Conservation (phyloP, 495 filamentous ascomycete species). For the Pyronema domesticum region DNA sequence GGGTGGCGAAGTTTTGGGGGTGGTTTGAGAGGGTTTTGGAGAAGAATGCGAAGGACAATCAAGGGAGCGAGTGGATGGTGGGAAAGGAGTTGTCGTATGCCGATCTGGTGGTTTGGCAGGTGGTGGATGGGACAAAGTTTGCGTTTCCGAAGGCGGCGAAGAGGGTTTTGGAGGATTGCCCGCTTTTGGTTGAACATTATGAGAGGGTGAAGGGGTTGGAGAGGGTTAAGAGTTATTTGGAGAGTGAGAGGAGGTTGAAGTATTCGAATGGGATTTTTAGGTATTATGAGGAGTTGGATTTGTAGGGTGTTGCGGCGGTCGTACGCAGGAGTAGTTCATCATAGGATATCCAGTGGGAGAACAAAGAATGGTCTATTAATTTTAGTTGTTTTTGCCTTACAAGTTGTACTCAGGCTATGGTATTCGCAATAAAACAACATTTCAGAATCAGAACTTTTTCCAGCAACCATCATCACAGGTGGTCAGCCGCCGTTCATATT, state of each 20-base stretch:
- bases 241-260: slow-evolving; percentile 35
- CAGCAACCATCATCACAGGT: too few relatives aligned
- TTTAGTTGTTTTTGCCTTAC: too few relatives aligned
- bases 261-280: slow-evolving; percentile 43
- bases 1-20: slow-evolving; percentile 41
- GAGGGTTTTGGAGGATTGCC: slow-evolving; percentile 32
- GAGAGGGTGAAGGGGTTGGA: slow-evolving; percentile 35
- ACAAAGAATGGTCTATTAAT: too few relatives aligned
- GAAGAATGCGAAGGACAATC: neutral
- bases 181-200: slow-evolving; percentile 37
- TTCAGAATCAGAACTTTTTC: too few relatives aligned
- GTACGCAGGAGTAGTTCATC: too few relatives aligned
- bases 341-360: too few relatives aligned
- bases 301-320: neutral
- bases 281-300: slow-evolving; percentile 45
- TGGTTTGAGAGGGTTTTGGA: slow-evolving; percentile 11
- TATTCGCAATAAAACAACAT: too few relatives aligned
- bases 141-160: slow-evolving; percentile 45
- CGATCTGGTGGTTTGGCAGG: slow-evolving; percentile 51
- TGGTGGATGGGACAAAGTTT: slow-evolving; percentile 35
- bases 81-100: slow-evolving; percentile 42
- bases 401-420: too few relatives aligned
- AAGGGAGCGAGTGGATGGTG: slow-evolving; percentile 38
- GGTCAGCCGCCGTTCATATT: too few relatives aligned
- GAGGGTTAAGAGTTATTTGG: slow-evolving; percentile 42